Conservation (phyloP, 768 basidiomycete genomes). For the Tulasnella sp. region DNA sequence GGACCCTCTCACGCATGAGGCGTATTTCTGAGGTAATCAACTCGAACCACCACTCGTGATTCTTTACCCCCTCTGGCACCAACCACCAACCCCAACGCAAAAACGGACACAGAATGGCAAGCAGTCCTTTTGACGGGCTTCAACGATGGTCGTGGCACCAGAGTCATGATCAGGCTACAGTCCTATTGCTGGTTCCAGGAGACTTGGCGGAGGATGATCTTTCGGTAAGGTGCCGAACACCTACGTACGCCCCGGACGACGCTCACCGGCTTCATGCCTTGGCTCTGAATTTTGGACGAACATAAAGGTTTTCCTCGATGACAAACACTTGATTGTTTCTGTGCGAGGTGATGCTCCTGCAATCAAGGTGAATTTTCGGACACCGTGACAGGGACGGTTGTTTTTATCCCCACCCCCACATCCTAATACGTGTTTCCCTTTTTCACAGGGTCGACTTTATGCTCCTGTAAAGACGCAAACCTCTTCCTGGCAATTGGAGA, state of each 20-base stretch:
- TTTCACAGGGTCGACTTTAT: slow-evolving; percentile 13
- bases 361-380: slow-evolving; percentile 14
- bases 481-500: slow-evolving; percentile 17
- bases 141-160: slow-evolving; percentile 21
- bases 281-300: not conserved
- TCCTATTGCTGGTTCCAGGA: slow-evolving; percentile 12
- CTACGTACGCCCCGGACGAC: not conserved
- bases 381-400: not conserved
- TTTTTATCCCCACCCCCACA: not conserved
- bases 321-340: slow-evolving; percentile 11
- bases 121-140: not conserved
- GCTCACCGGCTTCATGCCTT: not conserved
- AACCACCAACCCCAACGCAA: not conserved
- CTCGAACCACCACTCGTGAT: not conserved
- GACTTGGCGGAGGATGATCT: slow-evolving; percentile 12
- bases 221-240: slow-evolving; percentile 6
- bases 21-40: not conserved
- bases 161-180: slow-evolving; percentile 20
- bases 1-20: not conserved
- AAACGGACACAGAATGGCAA: not conserved
- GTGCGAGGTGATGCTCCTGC: slow-evolving; percentile 10
- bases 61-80: not conserved
- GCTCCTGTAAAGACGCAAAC: slow-evolving; percentile 12
- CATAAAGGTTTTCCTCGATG: slow-evolving; percentile 9
- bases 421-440: not conserved